Percentiles rank a stretch among this genome's conserved stretches.
phyloP scores from a whole-genome alignment of 306 rosid species.

The Prunus mume region DNA sequence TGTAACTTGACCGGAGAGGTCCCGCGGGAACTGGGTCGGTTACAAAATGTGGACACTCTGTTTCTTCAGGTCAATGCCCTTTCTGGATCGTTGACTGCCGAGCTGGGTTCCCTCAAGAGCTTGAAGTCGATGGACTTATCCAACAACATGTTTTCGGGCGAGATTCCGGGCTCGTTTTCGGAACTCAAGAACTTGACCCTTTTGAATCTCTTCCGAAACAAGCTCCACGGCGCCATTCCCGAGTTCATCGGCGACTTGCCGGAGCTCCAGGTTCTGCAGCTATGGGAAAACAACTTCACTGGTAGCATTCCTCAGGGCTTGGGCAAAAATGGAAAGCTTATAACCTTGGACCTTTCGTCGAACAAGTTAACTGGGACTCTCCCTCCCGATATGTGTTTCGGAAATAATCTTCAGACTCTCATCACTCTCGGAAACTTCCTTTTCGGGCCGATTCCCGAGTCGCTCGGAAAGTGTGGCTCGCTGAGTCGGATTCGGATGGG shows the following conservation, averaged over 20 bases:
- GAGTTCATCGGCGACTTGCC: conserved; percentile 77
- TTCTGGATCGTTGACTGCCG: conserved; percentile 63
- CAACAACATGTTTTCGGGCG: conserved; percentile 67
- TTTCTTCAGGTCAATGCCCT: conserved; percentile 91
- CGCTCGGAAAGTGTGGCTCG: conserved; percentile 68
- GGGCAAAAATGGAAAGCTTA: conserved; percentile 79
- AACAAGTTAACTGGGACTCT: conserved; percentile 81
- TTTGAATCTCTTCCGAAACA: conserved; percentile 74
- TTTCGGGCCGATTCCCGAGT: conserved; percentile 84
- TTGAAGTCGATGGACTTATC: conserved; percentile 92
- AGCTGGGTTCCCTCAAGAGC: conserved; percentile 65
- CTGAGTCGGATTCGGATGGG: conserved; percentile 85
- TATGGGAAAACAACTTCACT: conserved; percentile 96
- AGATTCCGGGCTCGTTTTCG: conserved; percentile 65
- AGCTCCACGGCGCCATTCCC: conserved; percentile 90
- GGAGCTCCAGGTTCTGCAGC: conserved; percentile 70
- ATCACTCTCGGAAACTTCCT: conserved; percentile 74
- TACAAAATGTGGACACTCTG: conserved; percentile 76
- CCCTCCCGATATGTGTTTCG: conserved; percentile 73
- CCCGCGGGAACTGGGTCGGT: conserved; percentile 65
- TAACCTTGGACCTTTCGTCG: conserved; percentile 66
- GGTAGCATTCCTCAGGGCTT: conserved; percentile 72
- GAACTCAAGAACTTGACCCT: conserved; percentile 72
- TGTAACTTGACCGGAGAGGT: conserved; percentile 78
- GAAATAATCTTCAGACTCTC: conserved; percentile 68